Base-by-base conservation (phyloP, 768 basidiomycete genomes). In the Mycena crocata region DNA sequence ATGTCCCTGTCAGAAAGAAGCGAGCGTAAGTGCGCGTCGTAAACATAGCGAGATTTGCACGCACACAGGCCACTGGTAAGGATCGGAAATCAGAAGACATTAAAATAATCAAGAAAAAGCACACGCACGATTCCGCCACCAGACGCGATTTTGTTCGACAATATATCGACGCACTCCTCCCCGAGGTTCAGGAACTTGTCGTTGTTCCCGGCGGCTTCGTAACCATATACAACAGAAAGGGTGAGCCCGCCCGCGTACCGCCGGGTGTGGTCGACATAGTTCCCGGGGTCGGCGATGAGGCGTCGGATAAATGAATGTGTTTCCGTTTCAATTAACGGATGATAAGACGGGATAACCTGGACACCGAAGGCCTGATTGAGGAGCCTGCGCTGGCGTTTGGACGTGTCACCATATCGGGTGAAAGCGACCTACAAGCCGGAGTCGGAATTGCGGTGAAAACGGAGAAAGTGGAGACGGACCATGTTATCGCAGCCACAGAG, bases 401-500 rank as follows among this genome's bases (percentile, higher is more conserved):
- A 83, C 72, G 83, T 82, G 66, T 90, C 89, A 35, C 87, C 87
- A 72, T 92, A 91, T 21, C 83, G 82, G 6, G 89, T 89, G 75
- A 93, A 91, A 2, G 89, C 89, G 58, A 89, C 84, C 86, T 86
- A 62, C 31, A 26, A 48, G 39, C 54, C 23, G 26, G 26, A 28
- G 30, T 60, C 28, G 39, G 58, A 58, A 56, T 44, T 45, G 44
- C 56, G 50, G 30, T 15, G 44, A 63, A 59, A 30, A 64, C 56
- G 57, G 45, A 59, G 46, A 26, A 57, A 42, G 48, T 9, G 21
- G 46, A 46, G 26, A 67, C 84, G 72, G 68, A 85, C 85, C 88
- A 92, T 91, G 74, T 89, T 86, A 71, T 90, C 84, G 75, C 89
- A 90, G 40, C 89, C 89, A 71, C 90, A 92, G 85, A 93, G 80